phyloP scores from a whole-genome alignment of 495 filamentous ascomycete genomes.

The Paragyromitra xinjiangensis region DNA sequence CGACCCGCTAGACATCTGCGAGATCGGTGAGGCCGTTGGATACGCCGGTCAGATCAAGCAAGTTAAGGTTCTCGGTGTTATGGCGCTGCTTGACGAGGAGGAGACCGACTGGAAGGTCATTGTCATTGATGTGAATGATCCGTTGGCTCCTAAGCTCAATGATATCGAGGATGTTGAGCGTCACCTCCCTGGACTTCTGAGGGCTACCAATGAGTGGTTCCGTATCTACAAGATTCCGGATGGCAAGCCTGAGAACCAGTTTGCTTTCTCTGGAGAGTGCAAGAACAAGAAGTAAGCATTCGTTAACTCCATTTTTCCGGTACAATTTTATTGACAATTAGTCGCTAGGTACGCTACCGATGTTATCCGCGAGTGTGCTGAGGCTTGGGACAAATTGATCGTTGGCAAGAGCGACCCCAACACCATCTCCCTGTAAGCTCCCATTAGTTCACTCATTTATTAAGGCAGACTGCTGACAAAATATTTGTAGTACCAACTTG shows the following conservation, averaged over 20 bases:
- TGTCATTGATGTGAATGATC: conserved; percentile 98
- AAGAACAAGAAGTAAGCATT: conserved; percentile 90
- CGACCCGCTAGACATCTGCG: conserved; percentile 98
- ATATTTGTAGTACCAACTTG: conserved; percentile 73
- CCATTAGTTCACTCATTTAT: conserved; percentile 2
- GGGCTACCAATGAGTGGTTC: conserved; percentile 99
- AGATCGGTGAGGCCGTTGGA: conserved; percentile 97
- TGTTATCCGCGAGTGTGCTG: conserved; percentile 91
- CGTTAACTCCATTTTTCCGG: neutral
- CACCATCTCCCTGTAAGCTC: conserved; percentile 82
- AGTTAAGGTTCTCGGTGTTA: conserved; percentile 98
- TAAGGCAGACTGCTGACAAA: conserved; percentile 56
- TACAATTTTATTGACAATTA: conserved; percentile 6
- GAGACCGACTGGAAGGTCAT: conserved; percentile 99
- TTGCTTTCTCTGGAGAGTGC: conserved; percentile 99
- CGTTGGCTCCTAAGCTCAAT: conserved; percentile 93
- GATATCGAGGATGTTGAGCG: conserved; percentile 98
- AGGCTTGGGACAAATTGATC: conserved; percentile 96
- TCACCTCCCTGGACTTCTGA: conserved; percentile 93
- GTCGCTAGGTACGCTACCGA: conserved; percentile 78
- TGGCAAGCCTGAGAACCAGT: conserved; percentile 99
- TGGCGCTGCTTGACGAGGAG: conserved; percentile 98
- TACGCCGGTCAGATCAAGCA: conserved; percentile 97
- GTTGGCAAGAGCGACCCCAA: conserved; percentile 81
- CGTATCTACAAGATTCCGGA: conserved; percentile 99